These are phyloP conservation scores for Gentiana dahurica DNA, from an alignment of 257 asterid species.

Conservation along the genomic window DNA sequence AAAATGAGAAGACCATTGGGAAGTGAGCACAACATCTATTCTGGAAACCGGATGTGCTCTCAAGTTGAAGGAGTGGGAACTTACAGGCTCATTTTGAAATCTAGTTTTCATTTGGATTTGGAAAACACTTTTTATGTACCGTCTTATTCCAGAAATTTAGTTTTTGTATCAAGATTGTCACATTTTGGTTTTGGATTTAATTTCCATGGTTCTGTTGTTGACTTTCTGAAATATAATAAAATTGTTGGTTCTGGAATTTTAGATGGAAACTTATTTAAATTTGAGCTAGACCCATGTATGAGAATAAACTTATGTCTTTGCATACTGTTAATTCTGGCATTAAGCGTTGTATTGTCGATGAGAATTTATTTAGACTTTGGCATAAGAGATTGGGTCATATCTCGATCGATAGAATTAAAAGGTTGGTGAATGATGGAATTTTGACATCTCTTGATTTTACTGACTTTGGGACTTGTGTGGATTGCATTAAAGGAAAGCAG, in stretches of 20 bases:
- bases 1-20: not conserved
- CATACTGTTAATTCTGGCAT: not conserved
- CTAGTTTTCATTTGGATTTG: not conserved
- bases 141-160: not conserved
- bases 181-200: not conserved
- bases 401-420: no score
- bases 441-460: not conserved
- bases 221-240: not conserved
- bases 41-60: not conserved
- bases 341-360: not conserved
- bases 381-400: not conserved
- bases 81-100: not conserved
- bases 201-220: not conserved
- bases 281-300: constrained; percentile 2
- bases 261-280: not conserved
- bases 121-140: not conserved
- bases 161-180: not conserved
- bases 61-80: not conserved
- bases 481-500: not conserved
- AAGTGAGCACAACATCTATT: not conserved
- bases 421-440: not conserved
- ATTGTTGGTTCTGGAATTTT: not conserved
- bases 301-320: not conserved
- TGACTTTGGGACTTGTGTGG: not conserved
- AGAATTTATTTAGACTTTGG: not conserved